Conservation (phyloP, 345 rosid genomes). For the Viola odorata region DNA sequence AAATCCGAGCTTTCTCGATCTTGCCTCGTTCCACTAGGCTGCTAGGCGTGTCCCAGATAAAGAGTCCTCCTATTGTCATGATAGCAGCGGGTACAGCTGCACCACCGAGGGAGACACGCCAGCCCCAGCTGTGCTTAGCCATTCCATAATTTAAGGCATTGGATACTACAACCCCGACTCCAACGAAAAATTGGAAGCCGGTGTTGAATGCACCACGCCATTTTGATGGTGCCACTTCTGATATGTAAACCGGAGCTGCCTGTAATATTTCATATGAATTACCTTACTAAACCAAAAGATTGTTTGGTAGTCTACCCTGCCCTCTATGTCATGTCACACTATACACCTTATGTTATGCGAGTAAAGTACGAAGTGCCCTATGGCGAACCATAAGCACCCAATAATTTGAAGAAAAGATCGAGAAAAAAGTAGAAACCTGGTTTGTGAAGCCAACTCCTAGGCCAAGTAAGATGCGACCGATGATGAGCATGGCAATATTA, state of each 20-base stretch:
- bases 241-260: conserved; percentile 84
- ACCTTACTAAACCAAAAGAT: too few species aligned
- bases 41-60: conserved; percentile 65
- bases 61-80: conserved; percentile 63
- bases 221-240: conserved; percentile 76
- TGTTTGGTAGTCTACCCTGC: too few species aligned
- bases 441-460: conserved; percentile 92
- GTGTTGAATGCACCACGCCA: conserved; percentile 90
- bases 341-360: too few species aligned
- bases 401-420: background rate
- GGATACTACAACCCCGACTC: conserved; percentile 62
- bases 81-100: conserved; percentile 65
- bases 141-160: conserved; percentile 54
- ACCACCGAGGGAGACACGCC: conserved; percentile 78
- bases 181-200: conserved; percentile 77
- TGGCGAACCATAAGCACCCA: too few species aligned
- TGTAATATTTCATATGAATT: conserved; percentile 13
- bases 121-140: conserved; percentile 54
- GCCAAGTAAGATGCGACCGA: conserved; percentile 81
- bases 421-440: conserved; percentile 59
- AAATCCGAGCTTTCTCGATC: conserved; percentile 41
- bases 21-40: conserved; percentile 72
- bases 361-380: too few species aligned
- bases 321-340: too few species aligned
- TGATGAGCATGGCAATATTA: conserved; percentile 63